Percentiles rank a stretch among this genome's conserved stretches.
Evolutionary conservation across 2,329 filamentous ascomycete species (phyloP).

Genomic region (Colletotrichum caudatum): DNA sequence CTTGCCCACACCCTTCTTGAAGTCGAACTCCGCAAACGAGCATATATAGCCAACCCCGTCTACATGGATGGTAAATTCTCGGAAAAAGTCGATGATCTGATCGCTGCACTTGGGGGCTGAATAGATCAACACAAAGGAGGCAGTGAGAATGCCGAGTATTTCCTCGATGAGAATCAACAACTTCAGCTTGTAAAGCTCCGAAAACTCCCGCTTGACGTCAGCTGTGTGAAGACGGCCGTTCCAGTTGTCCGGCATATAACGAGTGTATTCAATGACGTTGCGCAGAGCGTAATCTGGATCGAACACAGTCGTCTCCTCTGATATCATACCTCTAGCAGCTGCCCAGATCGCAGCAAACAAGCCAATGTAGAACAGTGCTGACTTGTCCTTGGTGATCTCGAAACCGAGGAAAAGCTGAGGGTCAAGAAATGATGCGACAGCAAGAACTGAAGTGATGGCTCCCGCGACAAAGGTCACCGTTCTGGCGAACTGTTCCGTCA

Average conservation of each 20-base stretch:
- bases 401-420: conserved; percentile 92
- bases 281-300: conserved; percentile 91
- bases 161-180: conserved; percentile 93
- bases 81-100: conserved; percentile 96
- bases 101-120: conserved; percentile 90
- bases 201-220: conserved; percentile 92
- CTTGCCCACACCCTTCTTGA: conserved; percentile 79
- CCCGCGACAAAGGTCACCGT: conserved; percentile 91
- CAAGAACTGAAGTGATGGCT: conserved; percentile 86
- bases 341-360: conserved; percentile 87
- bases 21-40: conserved; percentile 97
- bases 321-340: conserved; percentile 83
- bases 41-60: conserved; percentile 96
- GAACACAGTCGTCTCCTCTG: conserved; percentile 89
- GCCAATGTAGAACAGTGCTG: conserved; percentile 90
- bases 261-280: conserved; percentile 92
- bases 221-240: conserved; percentile 90
- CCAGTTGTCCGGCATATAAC: conserved; percentile 93
- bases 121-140: conserved; percentile 88
- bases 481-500: conserved; percentile 85
- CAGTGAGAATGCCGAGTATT: conserved; percentile 90
- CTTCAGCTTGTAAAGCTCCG: conserved; percentile 91
- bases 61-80: conserved; percentile 96
- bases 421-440: conserved; percentile 86
- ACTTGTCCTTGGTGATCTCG: conserved; percentile 89